Evolutionary conservation across 306 rosid genomes (phyloP).

Genomic region (Cicer judaicum): DNA sequence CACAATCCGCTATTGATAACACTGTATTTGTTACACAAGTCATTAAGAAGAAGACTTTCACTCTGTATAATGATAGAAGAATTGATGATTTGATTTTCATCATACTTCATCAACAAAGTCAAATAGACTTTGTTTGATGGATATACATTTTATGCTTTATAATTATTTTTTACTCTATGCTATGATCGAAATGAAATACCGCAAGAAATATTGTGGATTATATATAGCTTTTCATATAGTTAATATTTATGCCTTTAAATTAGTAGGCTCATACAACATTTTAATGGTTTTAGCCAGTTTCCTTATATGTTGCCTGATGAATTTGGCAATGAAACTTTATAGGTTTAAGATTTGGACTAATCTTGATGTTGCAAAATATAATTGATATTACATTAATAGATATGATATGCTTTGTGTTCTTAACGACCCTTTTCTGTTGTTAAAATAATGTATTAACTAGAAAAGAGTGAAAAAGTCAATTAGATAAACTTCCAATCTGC

Average conservation of each 20-base stretch:
- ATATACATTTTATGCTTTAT: conserved; percentile 10
- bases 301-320: conserved; percentile 8
- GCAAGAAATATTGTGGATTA: neutral
- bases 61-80: conserved; percentile 13
- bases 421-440: neutral
- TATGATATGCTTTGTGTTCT: neutral
- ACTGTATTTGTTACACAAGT: conserved; percentile 6
- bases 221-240: neutral
- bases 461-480: neutral
- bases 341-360: neutral
- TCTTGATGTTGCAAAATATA: neutral
- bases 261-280: neutral
- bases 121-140: neutral
- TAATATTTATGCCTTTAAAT: neutral
- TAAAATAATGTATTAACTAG: neutral
- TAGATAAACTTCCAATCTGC: neutral
- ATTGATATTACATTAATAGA: neutral
- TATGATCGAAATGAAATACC: no score
- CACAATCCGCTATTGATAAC: no score
- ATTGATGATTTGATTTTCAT: neutral
- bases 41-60: conserved; percentile 6
- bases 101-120: conserved; percentile 12
- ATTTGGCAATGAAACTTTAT: neutral
- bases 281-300: neutral
- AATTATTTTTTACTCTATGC: neutral